Percentiles rank a stretch among this genome's conserved stretches.
Conservation (phyloP, 176 grass and related monocot genomes). For the Phoenix dactylifera region DNA sequence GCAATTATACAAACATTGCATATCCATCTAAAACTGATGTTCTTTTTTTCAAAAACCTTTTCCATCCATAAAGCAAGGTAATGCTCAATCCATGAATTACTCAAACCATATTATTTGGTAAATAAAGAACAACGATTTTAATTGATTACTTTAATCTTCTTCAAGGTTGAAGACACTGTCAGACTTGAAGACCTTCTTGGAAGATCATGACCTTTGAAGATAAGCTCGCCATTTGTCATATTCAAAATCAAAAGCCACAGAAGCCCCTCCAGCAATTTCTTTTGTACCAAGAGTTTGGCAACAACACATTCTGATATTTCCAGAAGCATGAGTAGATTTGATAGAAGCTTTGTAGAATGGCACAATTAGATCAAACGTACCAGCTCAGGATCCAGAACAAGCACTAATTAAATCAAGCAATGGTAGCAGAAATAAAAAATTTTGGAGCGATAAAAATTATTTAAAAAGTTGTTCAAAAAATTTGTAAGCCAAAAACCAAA, state of each 20-base stretch:
- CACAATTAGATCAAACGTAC: too few relatives aligned
- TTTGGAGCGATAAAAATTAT: too few relatives aligned
- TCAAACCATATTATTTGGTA: too few relatives aligned
- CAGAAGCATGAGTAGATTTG: conserved; percentile 17
- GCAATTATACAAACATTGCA: conserved; percentile 88
- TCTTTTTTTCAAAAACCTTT: conserved; percentile 73
- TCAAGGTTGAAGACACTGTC: conserved; percentile 77
- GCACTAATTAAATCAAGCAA: too few relatives aligned
- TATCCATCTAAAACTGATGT: conserved; percentile 89
- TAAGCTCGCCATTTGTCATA: conserved; percentile 74
- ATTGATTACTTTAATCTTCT: conserved; percentile 64
- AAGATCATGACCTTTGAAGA: conserved; percentile 82
- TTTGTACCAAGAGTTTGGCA: conserved; percentile 67
- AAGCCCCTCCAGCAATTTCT: conserved; percentile 63
- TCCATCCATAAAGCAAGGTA: conserved; percentile 28
- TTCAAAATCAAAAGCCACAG: conserved; percentile 59
- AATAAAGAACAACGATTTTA: not conserved
- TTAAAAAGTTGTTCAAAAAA: too few relatives aligned
- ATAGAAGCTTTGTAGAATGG: too few relatives aligned
- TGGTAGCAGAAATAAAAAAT: too few relatives aligned
- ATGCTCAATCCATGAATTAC: not conserved
- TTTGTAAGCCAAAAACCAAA: too few relatives aligned
- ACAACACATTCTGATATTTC: conserved; percentile 90
- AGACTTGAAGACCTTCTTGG: conserved; percentile 74
- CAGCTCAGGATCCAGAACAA: too few relatives aligned